Evolutionary conservation across 768 basidiomycete species (phyloP), one percentile per base, ranked within the genome.

Genomic region (Russula foetens): DNA sequence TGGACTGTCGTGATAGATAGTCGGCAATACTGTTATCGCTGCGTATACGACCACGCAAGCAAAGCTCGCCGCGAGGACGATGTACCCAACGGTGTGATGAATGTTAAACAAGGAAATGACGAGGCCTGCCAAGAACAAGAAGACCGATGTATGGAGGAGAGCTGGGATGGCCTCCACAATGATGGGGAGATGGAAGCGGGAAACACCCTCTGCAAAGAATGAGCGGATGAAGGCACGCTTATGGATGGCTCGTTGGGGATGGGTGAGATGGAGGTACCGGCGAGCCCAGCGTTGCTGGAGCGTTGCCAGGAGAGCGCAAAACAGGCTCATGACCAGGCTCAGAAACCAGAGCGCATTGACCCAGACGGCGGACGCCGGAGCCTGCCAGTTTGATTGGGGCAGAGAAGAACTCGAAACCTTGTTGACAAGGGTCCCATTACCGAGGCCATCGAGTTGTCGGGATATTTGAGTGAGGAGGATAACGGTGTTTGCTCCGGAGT

Each of bases 381-480:
- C 46, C 23, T 41, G 7, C 39, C 39, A 41, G 39, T 19, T 41
- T 3, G 35, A 5, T 12, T 35, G 35, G 35, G 14, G 4, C 9
- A 33, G 31, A 33, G 35, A 35, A 35, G 6, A 11, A 12, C 35
- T 35, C 39, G 39, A 41, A 19, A 17, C 8, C 1, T 19, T 15
- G 39, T 15, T 41, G 2, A 5, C 7, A 14, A 12, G 43, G 9
- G 49, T 51, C 23, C 35, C 53, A 33, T 60, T 63, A 1, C 44
- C 28, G 38, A 57, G 38, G 23, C 52, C 31, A 9, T 46, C 26
- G 8, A 64, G 50, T 23, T 64, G 63, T 4, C 26, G 38, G 14
- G 63, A 64, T 56, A 64, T 64, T 29, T 64, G 62, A 7, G 55
- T 19, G 41, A 64, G 60, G 24, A 63, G 55, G 29, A 26, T 7